Percentiles rank a stretch among this genome's conserved stretches.
Conservation (phyloP, 345 rosid species). For the Toxicodendron radicans region DNA sequence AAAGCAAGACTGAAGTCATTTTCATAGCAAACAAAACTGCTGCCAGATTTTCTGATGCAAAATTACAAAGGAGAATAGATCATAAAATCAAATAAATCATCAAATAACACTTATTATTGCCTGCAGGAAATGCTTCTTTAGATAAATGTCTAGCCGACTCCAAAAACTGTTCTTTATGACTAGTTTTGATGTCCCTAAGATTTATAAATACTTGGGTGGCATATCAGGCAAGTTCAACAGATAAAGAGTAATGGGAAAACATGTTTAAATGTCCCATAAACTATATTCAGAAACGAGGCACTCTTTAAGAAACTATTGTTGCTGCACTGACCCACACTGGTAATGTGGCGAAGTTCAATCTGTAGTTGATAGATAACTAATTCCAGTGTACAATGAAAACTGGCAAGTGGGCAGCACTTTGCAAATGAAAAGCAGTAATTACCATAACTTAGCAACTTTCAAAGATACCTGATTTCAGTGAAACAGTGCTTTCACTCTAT, state of each 20-base stretch:
- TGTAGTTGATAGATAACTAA: neutral
- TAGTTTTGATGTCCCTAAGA: neutral
- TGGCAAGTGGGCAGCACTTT: neutral
- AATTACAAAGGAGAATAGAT: neutral
- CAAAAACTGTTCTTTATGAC: neutral
- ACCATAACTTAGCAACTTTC: neutral
- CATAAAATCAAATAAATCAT: neutral
- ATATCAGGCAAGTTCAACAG: neutral
- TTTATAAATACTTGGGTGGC: neutral
- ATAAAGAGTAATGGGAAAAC: neutral
- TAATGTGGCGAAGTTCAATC: neutral
- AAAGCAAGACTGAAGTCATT: constrained; percentile 1
- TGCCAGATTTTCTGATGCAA: neutral
- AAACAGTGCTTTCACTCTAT: neutral
- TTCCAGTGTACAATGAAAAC: neutral
- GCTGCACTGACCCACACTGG: neutral
- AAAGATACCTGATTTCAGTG: neutral
- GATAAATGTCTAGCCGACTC: neutral
- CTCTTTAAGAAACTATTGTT: neutral
- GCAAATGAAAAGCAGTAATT: neutral
- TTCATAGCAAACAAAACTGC: neutral
- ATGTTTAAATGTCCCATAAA: neutral
- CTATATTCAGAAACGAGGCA: neutral
- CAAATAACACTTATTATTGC: neutral
- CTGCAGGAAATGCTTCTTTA: neutral